phyloP scores from a whole-genome alignment of 2,329 filamentous ascomycete species.

The Mollisiaceae sp. region DNA sequence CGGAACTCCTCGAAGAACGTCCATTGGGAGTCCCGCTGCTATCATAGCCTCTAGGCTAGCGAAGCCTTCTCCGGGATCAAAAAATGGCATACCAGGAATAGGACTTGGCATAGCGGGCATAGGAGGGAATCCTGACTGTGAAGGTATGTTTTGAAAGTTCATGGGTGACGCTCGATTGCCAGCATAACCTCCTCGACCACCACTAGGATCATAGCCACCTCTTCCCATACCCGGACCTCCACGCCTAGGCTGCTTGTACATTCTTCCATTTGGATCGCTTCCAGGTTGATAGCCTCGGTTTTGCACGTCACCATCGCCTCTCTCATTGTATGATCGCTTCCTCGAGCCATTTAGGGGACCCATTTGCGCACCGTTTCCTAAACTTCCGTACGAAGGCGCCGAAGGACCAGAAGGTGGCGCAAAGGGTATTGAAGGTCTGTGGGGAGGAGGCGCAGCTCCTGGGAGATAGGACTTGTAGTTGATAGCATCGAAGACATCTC shows the following conservation, averaged over 20 bases:
- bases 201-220: slow-evolving; percentile 43
- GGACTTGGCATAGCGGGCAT: slow-evolving; percentile 39
- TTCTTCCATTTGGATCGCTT: slow-evolving; percentile 47
- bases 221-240: slow-evolving; percentile 48
- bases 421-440: slow-evolving; percentile 36
- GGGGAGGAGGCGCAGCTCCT: slow-evolving; percentile 51
- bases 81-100: slow-evolving; percentile 48
- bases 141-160: slow-evolving; percentile 24
- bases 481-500: slow-evolving; percentile 73
- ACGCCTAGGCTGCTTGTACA: slow-evolving; percentile 65
- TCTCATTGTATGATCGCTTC: slow-evolving; percentile 63
- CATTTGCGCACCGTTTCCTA: slow-evolving; percentile 29
- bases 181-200: slow-evolving; percentile 39
- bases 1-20: slow-evolving; percentile 47
- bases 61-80: slow-evolving; percentile 66
- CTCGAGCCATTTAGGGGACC: slow-evolving; percentile 40
- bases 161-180: slow-evolving; percentile 29
- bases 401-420: slow-evolving; percentile 27
- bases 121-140: slow-evolving; percentile 26
- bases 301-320: slow-evolving; percentile 49
- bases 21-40: slow-evolving; percentile 56
- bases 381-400: slow-evolving; percentile 31
- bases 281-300: slow-evolving; percentile 39
- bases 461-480: slow-evolving; percentile 65
- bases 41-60: slow-evolving; percentile 67